A percentile compares a stretch with the other conserved stretches of the same genome.
Evolutionary conservation across 2,329 filamentous ascomycete genomes (phyloP).

Genomic region (Alternaria incomplexa): DNA sequence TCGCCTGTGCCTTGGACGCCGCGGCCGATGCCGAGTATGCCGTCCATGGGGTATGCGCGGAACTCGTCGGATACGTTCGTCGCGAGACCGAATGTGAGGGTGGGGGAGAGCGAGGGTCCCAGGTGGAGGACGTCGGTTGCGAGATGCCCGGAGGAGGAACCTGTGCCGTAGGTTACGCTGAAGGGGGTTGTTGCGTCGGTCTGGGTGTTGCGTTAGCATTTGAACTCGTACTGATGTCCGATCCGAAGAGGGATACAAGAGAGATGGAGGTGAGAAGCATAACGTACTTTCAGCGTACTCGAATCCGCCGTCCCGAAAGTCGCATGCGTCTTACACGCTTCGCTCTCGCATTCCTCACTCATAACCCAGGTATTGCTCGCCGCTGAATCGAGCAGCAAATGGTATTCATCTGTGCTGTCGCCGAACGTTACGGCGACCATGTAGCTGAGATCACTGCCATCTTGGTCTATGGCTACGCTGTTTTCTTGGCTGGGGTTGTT

Average conservation of each 20-base stretch:
- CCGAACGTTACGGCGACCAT: conserved; percentile 60
- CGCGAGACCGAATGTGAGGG: conserved; percentile 75
- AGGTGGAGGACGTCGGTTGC: conserved; percentile 71
- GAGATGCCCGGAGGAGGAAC: conserved; percentile 70
- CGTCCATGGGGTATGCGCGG: conserved; percentile 80
- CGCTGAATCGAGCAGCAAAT: conserved; percentile 62
- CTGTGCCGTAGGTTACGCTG: conserved; percentile 76
- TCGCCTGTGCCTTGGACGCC: conserved; percentile 48
- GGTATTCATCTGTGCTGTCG: conserved; percentile 57
- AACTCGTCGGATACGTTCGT: conserved; percentile 76
- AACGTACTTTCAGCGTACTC: conserved; percentile 58
- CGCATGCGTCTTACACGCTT: conserved; percentile 72
- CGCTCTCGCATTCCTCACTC: conserved; percentile 69
- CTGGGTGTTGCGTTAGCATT: conserved; percentile 25
- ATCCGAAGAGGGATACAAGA: neutral
- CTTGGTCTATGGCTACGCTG: conserved; percentile 59
- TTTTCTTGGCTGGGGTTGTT: conserved; percentile 46
- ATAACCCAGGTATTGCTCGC: conserved; percentile 82
- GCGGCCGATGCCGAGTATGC: conserved; percentile 80
- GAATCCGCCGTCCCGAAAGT: conserved; percentile 73
- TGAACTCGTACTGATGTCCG: no score
- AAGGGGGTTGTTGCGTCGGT: conserved; percentile 60
- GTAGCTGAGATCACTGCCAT: conserved; percentile 62
- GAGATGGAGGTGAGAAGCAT: neutral
- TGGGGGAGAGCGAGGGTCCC: conserved; percentile 67